Evolutionary conservation across 2,329 filamentous ascomycete genomes (phyloP), one percentile per base, ranked within the genome.

Genomic region (Colletotrichum sojae): DNA sequence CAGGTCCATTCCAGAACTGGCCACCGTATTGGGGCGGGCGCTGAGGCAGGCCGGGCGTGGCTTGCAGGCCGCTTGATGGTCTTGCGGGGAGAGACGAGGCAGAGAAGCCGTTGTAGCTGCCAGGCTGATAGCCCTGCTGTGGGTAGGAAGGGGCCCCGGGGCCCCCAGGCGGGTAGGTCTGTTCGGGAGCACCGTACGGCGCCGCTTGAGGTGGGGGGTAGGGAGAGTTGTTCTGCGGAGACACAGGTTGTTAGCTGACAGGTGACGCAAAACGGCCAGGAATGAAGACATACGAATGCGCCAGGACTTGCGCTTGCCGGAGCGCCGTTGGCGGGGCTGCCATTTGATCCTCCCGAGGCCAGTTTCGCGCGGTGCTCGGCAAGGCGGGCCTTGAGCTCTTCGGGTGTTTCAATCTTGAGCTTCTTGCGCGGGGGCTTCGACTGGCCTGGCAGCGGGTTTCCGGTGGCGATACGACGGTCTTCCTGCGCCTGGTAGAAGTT

Each of bases 401-500:
- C 91, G 0, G 92, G 78, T 5, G 88, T 88, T 82, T 97, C 94
- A 6, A 94, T 84, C 83, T 93, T 90, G 73, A 91, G 82, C 82
- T 91, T 92, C 82, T 92, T 92, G 10, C 85, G 89, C 1, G 90
- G 88, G 70, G 90, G 90, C 78, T 94, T 91, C 45, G 83, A 80
- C 68, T 86, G 84, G 2, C 92, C 92, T 0, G 93, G 89, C 18
- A 91, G 88, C 3, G 93, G 93, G 76, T 98, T 97, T 43, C 95
- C 95, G 1, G 94, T 97, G 9, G 90, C 88, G 56, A 92, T 90
- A 73, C 93, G 91, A 68, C 94, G 89, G 75, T 97, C 94, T 67
- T 92, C 92, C 80, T 97, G 93, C 27, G 91, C 91, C 78, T 94
- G 91, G 80, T 97, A 95, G 81, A 92, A 97, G 80, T 92, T 91